These are phyloP conservation scores for Talaromyces atroroseus DNA, from an alignment of 2,329 filamentous ascomycete genomes.

Conservation along the genomic window DNA sequence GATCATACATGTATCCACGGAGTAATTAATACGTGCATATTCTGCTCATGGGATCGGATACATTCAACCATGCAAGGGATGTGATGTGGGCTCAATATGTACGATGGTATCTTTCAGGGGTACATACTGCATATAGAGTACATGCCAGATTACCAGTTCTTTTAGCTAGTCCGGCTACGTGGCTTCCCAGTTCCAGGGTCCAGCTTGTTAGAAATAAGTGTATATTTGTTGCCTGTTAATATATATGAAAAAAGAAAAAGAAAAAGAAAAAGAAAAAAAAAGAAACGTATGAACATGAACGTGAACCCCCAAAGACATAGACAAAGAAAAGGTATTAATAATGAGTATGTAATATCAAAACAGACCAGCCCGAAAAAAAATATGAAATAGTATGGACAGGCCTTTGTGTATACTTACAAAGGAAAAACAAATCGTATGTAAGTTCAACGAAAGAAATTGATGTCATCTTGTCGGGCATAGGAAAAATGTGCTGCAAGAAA, in stretches of 20 bases:
- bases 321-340: conserved; percentile 5
- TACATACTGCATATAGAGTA: too few relatives aligned
- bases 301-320: not conserved
- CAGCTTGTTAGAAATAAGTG: not conserved
- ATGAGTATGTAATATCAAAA: not conserved
- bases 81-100: not conserved
- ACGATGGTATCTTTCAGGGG: not conserved
- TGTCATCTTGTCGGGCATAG: not conserved
- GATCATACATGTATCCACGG: too few relatives aligned
- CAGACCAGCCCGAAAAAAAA: conserved; percentile 5
- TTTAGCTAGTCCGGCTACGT: too few relatives aligned
- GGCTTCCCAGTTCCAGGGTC: not conserved
- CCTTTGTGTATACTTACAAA: conserved; percentile 9
- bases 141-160: not conserved
- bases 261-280: not conserved
- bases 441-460: conserved; percentile 5
- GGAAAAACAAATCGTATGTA: conserved; percentile 4
- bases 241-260: not conserved
- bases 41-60: not conserved
- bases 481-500: not conserved
- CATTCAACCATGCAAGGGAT: not conserved
- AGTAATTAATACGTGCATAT: too few relatives aligned
- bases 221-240: not conserved
- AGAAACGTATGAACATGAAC: not conserved
- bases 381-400: conserved; percentile 3